A percentile compares a stretch with the other conserved stretches of the same genome.
Conservation (phyloP, 208 protist genomes). For the Leishmania tarentolae region DNA sequence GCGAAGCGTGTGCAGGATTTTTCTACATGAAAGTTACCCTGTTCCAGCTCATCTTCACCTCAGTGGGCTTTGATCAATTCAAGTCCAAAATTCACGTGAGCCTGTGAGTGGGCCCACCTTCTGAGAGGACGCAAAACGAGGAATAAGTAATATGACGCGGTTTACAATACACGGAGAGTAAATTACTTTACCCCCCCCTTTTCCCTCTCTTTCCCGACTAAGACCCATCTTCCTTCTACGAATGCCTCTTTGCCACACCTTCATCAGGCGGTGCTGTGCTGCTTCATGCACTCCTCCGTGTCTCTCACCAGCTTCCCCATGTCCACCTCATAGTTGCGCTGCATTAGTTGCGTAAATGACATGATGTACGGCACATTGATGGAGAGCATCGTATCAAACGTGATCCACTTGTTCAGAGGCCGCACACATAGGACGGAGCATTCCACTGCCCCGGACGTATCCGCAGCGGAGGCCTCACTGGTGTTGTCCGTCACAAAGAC, state of each 20-base stretch:
- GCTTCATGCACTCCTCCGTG: not conserved
- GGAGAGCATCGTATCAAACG: constrained; percentile 43
- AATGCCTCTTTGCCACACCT: not conserved
- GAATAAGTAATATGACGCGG: not conserved
- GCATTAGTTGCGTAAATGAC: constrained; percentile 51
- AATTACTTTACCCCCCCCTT: not conserved
- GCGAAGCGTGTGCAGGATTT: not conserved
- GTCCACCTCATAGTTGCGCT: constrained; percentile 31
- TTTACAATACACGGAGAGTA: not conserved
- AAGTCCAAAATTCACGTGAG: not conserved
- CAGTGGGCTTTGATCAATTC: not conserved
- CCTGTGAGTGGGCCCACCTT: not conserved
- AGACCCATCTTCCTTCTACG: not conserved
- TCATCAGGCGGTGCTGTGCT: not conserved
- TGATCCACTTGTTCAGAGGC: constrained; percentile 53
- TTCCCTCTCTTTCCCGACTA: not conserved
- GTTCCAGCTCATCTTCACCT: no score
- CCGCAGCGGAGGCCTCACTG: constrained; percentile 56
- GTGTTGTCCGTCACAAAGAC: constrained; percentile 65
- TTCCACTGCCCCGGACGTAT: constrained; percentile 47
- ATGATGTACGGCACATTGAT: constrained; percentile 41
- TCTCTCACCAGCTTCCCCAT: constrained; percentile 22
- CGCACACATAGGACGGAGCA: constrained; percentile 49
- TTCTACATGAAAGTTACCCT: not conserved
- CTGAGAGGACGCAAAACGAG: not conserved